Conservation (phyloP, 495 filamentous ascomycete species). For the Aspergillus ostianus region DNA sequence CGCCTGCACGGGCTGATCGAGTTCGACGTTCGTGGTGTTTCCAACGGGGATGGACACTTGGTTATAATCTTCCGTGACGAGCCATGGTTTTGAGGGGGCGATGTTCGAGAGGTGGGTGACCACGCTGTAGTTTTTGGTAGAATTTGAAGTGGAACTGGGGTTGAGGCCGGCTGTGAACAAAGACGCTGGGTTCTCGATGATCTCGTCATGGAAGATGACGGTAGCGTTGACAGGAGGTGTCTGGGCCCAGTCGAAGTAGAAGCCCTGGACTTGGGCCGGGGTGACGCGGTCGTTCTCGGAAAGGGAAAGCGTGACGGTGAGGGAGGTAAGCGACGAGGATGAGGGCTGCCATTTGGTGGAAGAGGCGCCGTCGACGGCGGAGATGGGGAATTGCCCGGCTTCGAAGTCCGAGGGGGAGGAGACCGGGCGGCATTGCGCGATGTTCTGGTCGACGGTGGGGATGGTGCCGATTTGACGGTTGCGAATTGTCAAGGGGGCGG, state of each 20-base stretch:
- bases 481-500: conserved; percentile 52
- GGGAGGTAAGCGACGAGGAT: conserved; percentile 42
- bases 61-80: conserved; percentile 27
- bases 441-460: conserved; percentile 56
- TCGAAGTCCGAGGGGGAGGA: conserved; percentile 47
- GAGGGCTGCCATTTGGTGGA: conserved; percentile 72
- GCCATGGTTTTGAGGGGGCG: conserved; percentile 37
- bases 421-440: conserved; percentile 65
- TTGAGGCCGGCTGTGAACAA: conserved; percentile 9
- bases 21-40: conserved; percentile 49
- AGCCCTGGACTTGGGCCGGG: conserved; percentile 43
- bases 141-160: background rate
- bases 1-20: conserved; percentile 32
- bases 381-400: conserved; percentile 70
- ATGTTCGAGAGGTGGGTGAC: conserved; percentile 29
- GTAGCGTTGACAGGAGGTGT: conserved; percentile 56
- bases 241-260: conserved; percentile 68
- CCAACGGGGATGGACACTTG: conserved; percentile 37
- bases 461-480: conserved; percentile 53
- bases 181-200: conserved; percentile 20
- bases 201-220: conserved; percentile 54
- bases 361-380: conserved; percentile 66
- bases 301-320: conserved; percentile 53
- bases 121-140: conserved; percentile 15
- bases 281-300: conserved; percentile 34